Percentiles rank a stretch among this genome's conserved stretches.
Conservation (phyloP, 306 rosid species). For the Medicago arabica region DNA sequence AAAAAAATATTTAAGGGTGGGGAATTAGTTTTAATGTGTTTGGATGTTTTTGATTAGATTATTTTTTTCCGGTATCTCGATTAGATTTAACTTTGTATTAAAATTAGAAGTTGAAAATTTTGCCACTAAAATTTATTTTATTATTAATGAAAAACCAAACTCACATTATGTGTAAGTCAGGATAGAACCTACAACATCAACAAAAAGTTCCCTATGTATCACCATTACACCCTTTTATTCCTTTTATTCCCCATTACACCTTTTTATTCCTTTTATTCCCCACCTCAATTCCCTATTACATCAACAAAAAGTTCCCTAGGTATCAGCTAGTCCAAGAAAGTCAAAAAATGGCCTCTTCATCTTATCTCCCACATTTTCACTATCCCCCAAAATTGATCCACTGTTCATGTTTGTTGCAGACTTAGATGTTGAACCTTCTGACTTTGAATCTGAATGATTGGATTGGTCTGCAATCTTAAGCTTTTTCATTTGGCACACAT, state of each 20-base stretch:
- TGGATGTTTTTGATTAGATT: no score
- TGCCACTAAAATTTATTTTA: no score
- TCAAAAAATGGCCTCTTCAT: slow-evolving; percentile 60
- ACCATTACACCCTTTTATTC: no score
- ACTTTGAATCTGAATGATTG: slow-evolving; percentile 69
- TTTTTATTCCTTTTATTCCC: not conserved
- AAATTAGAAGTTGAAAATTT: no score
- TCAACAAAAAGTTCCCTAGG: slow-evolving; percentile 38
- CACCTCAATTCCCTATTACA: not conserved
- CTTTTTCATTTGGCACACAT: not conserved
- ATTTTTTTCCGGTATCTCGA: no score
- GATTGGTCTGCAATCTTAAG: slow-evolving; percentile 50
- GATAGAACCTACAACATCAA: no score
- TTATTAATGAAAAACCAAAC: not conserved
- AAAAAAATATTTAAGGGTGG: no score
- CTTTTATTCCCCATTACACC: not conserved
- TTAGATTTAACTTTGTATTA: no score
- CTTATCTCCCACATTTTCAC: not conserved
- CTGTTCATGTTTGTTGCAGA: slow-evolving; percentile 52
- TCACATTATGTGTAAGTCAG: no score
- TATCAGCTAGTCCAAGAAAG: slow-evolving; percentile 82
- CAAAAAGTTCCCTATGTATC: no score
- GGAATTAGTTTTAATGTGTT: no score
- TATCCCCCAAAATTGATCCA: slow-evolving; percentile 41
- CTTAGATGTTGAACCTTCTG: slow-evolving; percentile 66